Base-by-base conservation (phyloP, 1,139 yeast species). In the Sugiyamaella neomexicana region DNA sequence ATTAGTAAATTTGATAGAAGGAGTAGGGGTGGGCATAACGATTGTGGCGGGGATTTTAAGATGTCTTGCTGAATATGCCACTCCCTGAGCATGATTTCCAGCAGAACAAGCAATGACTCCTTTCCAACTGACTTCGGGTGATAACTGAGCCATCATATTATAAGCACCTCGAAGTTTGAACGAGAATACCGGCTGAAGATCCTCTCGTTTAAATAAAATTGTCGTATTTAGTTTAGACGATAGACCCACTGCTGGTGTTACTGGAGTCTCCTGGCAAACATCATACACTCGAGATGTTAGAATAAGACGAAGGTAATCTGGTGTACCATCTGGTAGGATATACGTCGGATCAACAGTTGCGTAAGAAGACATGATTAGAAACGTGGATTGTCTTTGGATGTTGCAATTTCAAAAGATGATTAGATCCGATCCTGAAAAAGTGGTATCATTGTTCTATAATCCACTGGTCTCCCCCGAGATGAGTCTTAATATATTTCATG, bases 51-150 rank as follows among this genome's bases (percentile, higher is more conserved):
- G 95, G 54, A 93, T 90, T 36, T 86, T 86, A 65, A 93, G 75
- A 60, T 84, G 82, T 60, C 81, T 82, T 2, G 98, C 96, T 13
- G 96, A 87, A 68, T 75, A 93, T 0, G 99, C 99, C 7, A 95
- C 98, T 59, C 99, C 99, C 70, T 95, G 99, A 1, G 99, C 99
- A 66, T 93, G 99, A 70, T 93, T 93, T 39, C 99, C 99, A 1
- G 99, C 99, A 17, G 97, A 89, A 66, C 98, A 93, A 0, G 99
- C 97, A 69, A 95, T 86, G 53, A 93, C 97, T 60, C 99, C 99
- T 58, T 86, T 81, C 62, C 87, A 73, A 52, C 87, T 84, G 41
- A 83, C 79, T 45, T 82, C 80, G 27, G 81, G 77, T 48, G 88
- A 83, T 55, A 93, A 74, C 65, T 91, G 88, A 39, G 98, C 95